Base-by-base conservation (phyloP, 495 filamentous ascomycete species). In the Penicillium antarcticum region DNA sequence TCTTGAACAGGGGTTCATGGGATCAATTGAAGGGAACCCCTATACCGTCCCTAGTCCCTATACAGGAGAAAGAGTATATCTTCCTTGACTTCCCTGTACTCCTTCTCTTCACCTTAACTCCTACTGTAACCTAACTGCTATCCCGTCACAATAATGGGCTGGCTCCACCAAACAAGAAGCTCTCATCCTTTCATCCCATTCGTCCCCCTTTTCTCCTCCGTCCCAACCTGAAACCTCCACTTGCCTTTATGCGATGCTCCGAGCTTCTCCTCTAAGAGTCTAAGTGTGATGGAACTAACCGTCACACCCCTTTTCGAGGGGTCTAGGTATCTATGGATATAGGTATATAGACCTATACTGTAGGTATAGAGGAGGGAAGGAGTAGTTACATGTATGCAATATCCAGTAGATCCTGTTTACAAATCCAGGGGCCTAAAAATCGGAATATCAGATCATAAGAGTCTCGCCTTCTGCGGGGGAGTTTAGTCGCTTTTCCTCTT, bases 171-270 rank as follows among this genome's bases (percentile, higher is more conserved):
- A 24, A 19, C 21, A 34, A 35, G 4, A 45, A 9, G 18, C 23
- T 12, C 19, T 12, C 18, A 5, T 5, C 0, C 42, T 24, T 19
- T 3, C 19, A n/a, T 41, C 34, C 44, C 32, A 48, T 57, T 60
- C 35, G 35, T 38, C 46, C 47, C 51, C 46, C 36, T 49, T 60
- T 56, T 53, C 17, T 17, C 37, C 39, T 31, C n/a, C 36, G 29
- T 37, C 43, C 43, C 43, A 48, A 44, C 26, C 24, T 53, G 43
- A 45, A 48, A 37, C 43, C 37, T 40, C 36, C 19, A 32, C 33
- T 48, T 31, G 11, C 23, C 17, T 31, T 51, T n/a, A n/a, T 21
- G 19, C 21, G 38, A 31, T 38, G 34, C 35, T 31, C 32, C 29
- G 19, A 46, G 45, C 55, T 55, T 50, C 31, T 44, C 23, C 29